Evolutionary conservation across 257 asterid genomes (phyloP).

Genomic region (Forsythia suspensa): DNA sequence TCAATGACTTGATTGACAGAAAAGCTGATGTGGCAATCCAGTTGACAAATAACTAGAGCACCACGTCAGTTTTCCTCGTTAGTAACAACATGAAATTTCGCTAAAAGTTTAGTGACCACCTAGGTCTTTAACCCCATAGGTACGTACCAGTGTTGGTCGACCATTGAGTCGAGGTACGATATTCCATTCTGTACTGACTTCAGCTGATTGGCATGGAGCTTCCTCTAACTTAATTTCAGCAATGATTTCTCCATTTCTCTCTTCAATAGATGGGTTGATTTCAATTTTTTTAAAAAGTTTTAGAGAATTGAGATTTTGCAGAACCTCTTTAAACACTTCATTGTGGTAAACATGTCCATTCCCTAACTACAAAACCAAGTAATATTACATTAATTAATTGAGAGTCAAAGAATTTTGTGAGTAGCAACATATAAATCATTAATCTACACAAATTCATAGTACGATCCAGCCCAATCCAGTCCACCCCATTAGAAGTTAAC

Average conservation of each 20-base stretch:
- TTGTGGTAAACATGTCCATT: conserved; percentile 76
- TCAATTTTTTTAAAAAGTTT: conserved; percentile 89
- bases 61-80: background rate
- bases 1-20: background rate
- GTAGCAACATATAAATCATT: no score
- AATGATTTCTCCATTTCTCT: conserved; percentile 83
- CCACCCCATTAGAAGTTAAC: no score
- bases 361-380: background rate
- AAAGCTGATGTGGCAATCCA: background rate
- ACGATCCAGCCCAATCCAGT: no score
- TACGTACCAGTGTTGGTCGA: conserved; percentile 80
- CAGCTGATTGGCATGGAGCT: conserved; percentile 90
- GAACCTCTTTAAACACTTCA: conserved; percentile 94
- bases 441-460: no score
- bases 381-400: no score
- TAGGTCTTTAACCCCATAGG: background rate
- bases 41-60: background rate
- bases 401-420: no score
- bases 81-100: background rate
- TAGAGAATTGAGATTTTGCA: conserved; percentile 75
- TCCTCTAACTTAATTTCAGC: conserved; percentile 91
- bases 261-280: conserved; percentile 94
- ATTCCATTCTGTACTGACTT: conserved; percentile 97
- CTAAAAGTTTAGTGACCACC: background rate
- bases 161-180: conserved; percentile 94